Evolutionary conservation across 2,329 filamentous ascomycete species (phyloP).

Genomic region (Phialophora macrospora): DNA sequence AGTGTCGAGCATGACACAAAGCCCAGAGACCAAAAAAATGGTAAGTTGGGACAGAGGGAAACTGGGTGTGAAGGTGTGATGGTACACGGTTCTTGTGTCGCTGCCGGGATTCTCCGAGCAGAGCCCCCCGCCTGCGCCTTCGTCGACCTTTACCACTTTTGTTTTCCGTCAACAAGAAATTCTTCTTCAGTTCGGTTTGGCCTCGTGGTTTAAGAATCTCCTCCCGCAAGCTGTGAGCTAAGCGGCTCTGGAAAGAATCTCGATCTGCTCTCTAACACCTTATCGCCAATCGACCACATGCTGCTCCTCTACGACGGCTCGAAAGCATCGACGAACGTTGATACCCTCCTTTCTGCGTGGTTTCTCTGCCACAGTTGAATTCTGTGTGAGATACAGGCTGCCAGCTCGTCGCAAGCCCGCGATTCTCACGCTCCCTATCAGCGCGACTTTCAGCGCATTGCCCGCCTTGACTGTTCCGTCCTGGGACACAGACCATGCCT

Average conservation of each 20-base stretch:
- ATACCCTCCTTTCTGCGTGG: neutral
- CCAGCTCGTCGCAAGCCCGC: neutral
- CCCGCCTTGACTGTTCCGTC: neutral
- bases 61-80: neutral
- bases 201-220: neutral
- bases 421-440: neutral
- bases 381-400: neutral
- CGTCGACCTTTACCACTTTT: neutral
- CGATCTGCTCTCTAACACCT: neutral
- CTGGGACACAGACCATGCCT: neutral
- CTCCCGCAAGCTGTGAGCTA: neutral
- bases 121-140: neutral
- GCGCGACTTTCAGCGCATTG: neutral
- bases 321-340: neutral
- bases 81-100: neutral
- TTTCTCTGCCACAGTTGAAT: neutral
- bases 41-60: neutral
- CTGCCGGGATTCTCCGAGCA: neutral
- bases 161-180: neutral
- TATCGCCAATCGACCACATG: too few relatives aligned
- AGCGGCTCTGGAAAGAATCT: neutral
- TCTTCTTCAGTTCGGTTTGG: neutral
- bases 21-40: neutral
- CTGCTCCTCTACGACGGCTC: neutral
- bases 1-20: neutral